phyloP scores from a whole-genome alignment of 306 rosid species.

The Betula pendula region DNA sequence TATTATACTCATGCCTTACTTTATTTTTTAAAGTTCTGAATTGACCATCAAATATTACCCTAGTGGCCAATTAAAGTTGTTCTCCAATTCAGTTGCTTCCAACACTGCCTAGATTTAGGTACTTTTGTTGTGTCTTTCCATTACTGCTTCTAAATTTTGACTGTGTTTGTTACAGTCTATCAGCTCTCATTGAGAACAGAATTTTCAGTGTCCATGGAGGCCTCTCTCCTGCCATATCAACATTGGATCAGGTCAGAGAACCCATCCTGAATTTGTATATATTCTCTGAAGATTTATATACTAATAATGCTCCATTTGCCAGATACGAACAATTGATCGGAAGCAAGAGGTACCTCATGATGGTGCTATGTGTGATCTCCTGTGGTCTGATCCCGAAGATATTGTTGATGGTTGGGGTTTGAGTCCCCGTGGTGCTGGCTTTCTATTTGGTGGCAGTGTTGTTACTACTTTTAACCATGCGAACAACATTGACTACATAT shows the following conservation, averaged over 20 bases:
- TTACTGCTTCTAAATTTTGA: constrained; percentile 25
- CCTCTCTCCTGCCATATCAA: constrained; percentile 93
- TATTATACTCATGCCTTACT: neutral
- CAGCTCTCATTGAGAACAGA: constrained; percentile 92
- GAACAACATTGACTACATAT: constrained; percentile 91
- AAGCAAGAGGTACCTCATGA: constrained; percentile 99
- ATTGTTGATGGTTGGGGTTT: constrained; percentile 97
- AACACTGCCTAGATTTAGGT: constrained; percentile 20
- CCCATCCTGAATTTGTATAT: constrained; percentile 7
- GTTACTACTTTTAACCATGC: constrained; percentile 88
- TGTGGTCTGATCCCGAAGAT: constrained; percentile 99
- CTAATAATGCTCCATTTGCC: constrained; percentile 26
- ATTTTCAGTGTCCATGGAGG: constrained; percentile 98
- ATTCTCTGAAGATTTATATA: constrained; percentile 14
- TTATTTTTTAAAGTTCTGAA: constrained; percentile 5
- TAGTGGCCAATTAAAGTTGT: neutral
- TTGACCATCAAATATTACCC: neutral
- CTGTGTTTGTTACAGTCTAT: constrained; percentile 59
- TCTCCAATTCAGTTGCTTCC: constrained; percentile 23
- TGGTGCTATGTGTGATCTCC: constrained; percentile 98
- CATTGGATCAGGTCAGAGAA: constrained; percentile 83
- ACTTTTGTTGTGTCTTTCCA: constrained; percentile 15
- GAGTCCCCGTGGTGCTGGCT: constrained; percentile 99
- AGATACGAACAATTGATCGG: constrained; percentile 94
- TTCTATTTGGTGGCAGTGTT: constrained; percentile 87